phyloP scores from a whole-genome alignment of 2,329 filamentous ascomycete species.

The Clarireedia paspali region DNA sequence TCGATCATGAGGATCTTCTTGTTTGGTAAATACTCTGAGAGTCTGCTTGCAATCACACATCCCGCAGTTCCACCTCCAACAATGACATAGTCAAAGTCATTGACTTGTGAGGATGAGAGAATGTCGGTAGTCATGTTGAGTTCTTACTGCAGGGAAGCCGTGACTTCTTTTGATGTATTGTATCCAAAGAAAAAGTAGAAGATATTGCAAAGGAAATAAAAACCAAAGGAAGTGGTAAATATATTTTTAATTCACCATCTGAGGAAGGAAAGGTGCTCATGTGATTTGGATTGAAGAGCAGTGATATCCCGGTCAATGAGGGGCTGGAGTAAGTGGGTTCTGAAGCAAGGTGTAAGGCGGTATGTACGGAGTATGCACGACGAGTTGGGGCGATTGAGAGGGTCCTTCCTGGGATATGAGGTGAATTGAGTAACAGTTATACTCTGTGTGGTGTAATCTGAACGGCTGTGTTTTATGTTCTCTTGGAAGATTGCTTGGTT shows the following conservation, averaged over 20 bases:
- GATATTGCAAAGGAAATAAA: not conserved
- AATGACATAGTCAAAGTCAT: conserved; percentile 39
- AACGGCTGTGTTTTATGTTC: no score
- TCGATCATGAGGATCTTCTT: conserved; percentile 79
- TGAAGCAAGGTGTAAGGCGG: not conserved
- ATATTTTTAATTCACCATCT: conserved; percentile 1
- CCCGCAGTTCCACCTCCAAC: conserved; percentile 45
- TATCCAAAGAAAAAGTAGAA: not conserved
- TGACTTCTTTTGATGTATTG: not conserved
- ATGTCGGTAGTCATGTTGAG: conserved; percentile 27
- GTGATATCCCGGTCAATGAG: conserved; percentile 2
- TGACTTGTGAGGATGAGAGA: conserved; percentile 25
- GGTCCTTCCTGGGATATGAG: not conserved
- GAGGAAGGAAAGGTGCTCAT: not conserved
- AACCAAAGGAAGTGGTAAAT: not conserved
- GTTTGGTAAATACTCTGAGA: conserved; percentile 70
- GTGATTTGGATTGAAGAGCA: not conserved
- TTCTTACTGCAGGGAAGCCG: not conserved
- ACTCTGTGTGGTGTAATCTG: no score
- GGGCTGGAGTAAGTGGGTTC: conserved; percentile 6
- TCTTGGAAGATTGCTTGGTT: no score
- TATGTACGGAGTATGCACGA: not conserved
- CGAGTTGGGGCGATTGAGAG: not conserved
- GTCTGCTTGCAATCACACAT: conserved; percentile 38
- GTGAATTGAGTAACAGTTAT: no score